Percentiles rank a stretch among this genome's conserved stretches.
Evolutionary conservation across 768 basidiomycete species (phyloP).

Genomic region (Russula foetens): DNA sequence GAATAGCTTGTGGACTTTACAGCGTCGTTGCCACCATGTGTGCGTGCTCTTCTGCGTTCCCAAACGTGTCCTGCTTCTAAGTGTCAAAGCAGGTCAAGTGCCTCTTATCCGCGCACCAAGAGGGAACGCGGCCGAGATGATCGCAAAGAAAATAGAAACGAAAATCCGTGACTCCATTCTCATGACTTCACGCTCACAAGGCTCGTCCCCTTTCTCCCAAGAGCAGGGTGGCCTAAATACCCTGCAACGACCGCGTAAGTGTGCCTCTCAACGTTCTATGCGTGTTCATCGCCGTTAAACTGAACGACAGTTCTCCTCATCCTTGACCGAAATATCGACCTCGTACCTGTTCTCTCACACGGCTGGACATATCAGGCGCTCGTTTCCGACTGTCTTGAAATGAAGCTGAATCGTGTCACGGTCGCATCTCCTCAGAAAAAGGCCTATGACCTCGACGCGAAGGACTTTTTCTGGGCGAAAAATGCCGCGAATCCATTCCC

Average conservation of each 20-base stretch:
- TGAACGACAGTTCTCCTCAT: constrained; percentile 73
- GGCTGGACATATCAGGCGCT: constrained; percentile 99
- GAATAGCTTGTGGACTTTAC: constrained; percentile 84
- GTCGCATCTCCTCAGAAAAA: constrained; percentile 69
- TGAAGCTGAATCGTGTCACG: constrained; percentile 92
- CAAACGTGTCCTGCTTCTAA: not conserved
- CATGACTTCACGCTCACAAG: constrained; percentile 55
- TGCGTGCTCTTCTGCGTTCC: constrained; percentile 27
- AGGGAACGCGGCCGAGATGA: constrained; percentile 98
- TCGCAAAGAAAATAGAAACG: constrained; percentile 91
- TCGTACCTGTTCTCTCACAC: constrained; percentile 89
- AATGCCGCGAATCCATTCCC: constrained; percentile 97
- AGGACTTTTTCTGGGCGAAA: constrained; percentile 98
- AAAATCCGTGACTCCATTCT: constrained; percentile 84
- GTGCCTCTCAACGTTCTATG: not conserved
- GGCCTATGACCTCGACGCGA: constrained; percentile 94
- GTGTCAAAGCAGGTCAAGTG: constrained; percentile 57
- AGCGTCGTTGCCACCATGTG: constrained; percentile 86
- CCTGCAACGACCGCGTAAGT: constrained; percentile 79
- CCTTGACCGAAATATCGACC: constrained; percentile 89
- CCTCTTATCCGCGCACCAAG: constrained; percentile 92
- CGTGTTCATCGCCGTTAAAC: constrained; percentile 4
- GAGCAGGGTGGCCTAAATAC: constrained; percentile 79
- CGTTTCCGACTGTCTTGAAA: constrained; percentile 94
- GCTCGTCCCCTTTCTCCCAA: constrained; percentile 62